Evolutionary conservation across 345 rosid genomes (phyloP), one percentile per base, ranked within the genome.

Genomic region (Euphorbia pulcherrima): DNA sequence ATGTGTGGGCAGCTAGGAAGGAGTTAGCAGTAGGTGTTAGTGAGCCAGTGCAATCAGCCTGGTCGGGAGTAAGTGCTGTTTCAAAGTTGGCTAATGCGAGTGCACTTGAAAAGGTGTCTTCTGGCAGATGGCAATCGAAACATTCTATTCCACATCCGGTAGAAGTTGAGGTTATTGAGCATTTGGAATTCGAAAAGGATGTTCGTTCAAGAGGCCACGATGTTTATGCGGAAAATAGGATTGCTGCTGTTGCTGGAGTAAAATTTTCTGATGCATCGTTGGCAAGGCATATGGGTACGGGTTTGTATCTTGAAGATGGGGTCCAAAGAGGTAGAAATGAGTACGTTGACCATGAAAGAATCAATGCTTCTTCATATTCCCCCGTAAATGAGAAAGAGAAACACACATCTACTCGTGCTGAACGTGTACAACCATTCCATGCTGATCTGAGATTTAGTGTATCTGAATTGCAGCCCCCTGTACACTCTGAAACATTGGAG

Each of bases 111-210:
- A 90, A 88, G 74, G 84, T 84, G 23, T 84, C 91, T 64, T 91
- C 93, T 0, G 90, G 92, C 59, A 79, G 88, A 81, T 91, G 93
- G 93, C 92, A 87, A 73, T 77, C 87, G 0, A 85, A 85, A 67
- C 86, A 63, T 47, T 79, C 85, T 60, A 13, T 69, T 64, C 79
- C 62, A 4, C 61, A 82, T 69, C 83, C 77, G 59, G 79, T 70
- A 18, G 88, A 86, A 72, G 78, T 68, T 71, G 88, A 86, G 71
- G 81, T 73, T 69, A 68, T 74, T 73, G 81, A 78, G 64, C 73
- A 79, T 72, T 64, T 77, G 3, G 92, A 83, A 66, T 40, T 63
- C 6, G 87, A 82, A 27, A 81, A 64, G 51, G 78, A 75, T 27
- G 67, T 69, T 39, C 60, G 1, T 24, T 68, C 70, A 26, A 74